Conservation (phyloP, 768 basidiomycete genomes). For the Kwoniella botswanensis region DNA sequence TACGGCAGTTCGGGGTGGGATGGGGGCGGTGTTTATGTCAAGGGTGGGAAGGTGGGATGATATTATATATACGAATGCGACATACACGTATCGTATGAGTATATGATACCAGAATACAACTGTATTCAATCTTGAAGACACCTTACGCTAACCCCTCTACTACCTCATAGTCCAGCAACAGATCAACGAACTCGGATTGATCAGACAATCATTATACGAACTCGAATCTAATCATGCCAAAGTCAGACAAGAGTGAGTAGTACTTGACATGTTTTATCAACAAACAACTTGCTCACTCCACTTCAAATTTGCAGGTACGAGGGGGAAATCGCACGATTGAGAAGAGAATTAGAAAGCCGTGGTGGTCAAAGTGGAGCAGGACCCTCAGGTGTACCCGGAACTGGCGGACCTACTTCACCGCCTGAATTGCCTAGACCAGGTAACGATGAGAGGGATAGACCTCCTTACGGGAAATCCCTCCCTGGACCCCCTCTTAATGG, state of each 20-base stretch:
- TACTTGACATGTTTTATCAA: too few relatives aligned
- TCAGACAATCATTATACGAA: constrained; percentile 87
- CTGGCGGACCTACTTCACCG: constrained; percentile 37
- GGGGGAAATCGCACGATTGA: constrained; percentile 74
- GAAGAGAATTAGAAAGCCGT: constrained; percentile 68
- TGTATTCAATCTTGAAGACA: too few relatives aligned
- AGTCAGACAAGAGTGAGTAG: constrained; percentile 68
- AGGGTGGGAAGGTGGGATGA: constrained; percentile 1
- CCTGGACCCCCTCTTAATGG: constrained; percentile 59
- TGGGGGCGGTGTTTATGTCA: neutral
- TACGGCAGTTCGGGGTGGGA: neutral
- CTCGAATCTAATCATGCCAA: constrained; percentile 87
- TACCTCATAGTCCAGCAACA: constrained; percentile 63
- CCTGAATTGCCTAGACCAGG: constrained; percentile 53
- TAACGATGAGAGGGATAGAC: constrained; percentile 33
- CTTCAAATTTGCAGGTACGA: constrained; percentile 65
- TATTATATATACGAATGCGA: neutral
- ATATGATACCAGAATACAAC: too few relatives aligned
- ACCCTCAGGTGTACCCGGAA: constrained; percentile 44
- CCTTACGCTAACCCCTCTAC: neutral
- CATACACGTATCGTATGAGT: too few relatives aligned
- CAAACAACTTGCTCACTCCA: too few relatives aligned
- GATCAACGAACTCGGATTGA: constrained; percentile 85
- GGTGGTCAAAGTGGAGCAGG: constrained; percentile 25
- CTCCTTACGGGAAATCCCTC: constrained; percentile 51